These are phyloP conservation scores for Wickerhamiella sergipiensis DNA, from an alignment of 805 yeast species.

Conservation along the genomic window DNA sequence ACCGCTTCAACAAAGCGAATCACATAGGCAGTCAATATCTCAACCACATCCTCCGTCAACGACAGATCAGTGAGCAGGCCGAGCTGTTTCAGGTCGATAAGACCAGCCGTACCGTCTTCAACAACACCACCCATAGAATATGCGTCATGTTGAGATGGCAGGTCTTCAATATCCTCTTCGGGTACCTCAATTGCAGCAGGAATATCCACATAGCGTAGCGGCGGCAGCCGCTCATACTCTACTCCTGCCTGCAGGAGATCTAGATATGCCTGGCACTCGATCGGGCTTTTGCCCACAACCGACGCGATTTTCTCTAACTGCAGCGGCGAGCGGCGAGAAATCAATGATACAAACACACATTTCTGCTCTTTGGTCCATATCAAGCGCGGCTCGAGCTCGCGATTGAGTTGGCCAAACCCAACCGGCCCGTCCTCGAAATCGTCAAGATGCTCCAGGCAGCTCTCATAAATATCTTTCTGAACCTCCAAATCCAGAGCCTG, in stretches of 20 bases:
- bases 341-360: constrained; percentile 8
- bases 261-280: constrained; percentile 11
- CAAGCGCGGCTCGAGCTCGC: not conserved
- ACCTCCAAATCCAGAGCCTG: not conserved
- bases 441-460: not conserved
- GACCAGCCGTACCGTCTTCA: not conserved
- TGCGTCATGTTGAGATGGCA: not conserved
- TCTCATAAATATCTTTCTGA: not conserved
- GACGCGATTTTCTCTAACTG: constrained; percentile 9
- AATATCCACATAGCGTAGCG: constrained; percentile 6
- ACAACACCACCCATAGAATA: not conserved
- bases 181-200: constrained; percentile 13
- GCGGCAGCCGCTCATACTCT: not conserved
- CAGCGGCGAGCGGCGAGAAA: constrained; percentile 10
- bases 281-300: constrained; percentile 7
- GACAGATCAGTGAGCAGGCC: not conserved
- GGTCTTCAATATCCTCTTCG: not conserved
- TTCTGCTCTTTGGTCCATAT: constrained; percentile 12
- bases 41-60: not conserved
- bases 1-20: not conserved
- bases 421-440: constrained; percentile 2
- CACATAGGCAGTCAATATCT: not conserved
- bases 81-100: not conserved
- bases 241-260: not conserved
- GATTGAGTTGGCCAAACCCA: not conserved